phyloP scores from a whole-genome alignment of 2,329 filamentous ascomycete genomes.

The Didymella pomorum region DNA sequence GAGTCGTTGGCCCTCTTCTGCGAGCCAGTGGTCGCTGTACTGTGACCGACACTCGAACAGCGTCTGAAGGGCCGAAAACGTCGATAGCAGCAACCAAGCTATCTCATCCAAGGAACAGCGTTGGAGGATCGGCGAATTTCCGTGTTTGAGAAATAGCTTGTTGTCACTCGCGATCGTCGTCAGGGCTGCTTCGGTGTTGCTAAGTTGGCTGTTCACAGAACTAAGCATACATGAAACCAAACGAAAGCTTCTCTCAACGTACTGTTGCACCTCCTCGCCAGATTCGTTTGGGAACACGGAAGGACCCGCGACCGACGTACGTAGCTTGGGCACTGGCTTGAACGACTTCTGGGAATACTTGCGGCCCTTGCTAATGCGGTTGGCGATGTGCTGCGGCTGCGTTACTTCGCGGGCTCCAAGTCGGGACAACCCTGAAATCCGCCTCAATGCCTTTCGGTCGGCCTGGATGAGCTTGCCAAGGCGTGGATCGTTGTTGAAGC shows the following conservation, averaged over 20 bases:
- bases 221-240: conserved; percentile 45
- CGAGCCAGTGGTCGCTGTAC: conserved; percentile 44
- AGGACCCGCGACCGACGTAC: conserved; percentile 31
- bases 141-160: conserved; percentile 49
- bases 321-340: conserved; percentile 33
- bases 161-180: conserved; percentile 43
- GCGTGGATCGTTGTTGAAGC: conserved; percentile 28
- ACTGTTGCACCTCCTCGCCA: conserved; percentile 49
- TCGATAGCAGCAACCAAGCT: conserved; percentile 36
- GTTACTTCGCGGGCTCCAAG: conserved; percentile 32
- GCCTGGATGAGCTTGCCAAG: conserved; percentile 36
- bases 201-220: conserved; percentile 36
- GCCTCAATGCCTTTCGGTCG: conserved; percentile 37
- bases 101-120: conserved; percentile 41
- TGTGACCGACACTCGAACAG: conserved; percentile 37
- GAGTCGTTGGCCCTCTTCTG: conserved; percentile 39
- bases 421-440: conserved; percentile 38
- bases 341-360: conserved; percentile 24
- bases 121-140: conserved; percentile 39
- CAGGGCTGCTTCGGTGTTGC: conserved; percentile 33
- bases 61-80: conserved; percentile 45
- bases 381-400: conserved; percentile 31
- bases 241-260: conserved; percentile 40
- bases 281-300: conserved; percentile 42
- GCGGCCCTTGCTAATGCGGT: conserved; percentile 38